Evolutionary conservation across 495 filamentous ascomycete genomes (phyloP).

Genomic region (Evansstolkia leycettana): DNA sequence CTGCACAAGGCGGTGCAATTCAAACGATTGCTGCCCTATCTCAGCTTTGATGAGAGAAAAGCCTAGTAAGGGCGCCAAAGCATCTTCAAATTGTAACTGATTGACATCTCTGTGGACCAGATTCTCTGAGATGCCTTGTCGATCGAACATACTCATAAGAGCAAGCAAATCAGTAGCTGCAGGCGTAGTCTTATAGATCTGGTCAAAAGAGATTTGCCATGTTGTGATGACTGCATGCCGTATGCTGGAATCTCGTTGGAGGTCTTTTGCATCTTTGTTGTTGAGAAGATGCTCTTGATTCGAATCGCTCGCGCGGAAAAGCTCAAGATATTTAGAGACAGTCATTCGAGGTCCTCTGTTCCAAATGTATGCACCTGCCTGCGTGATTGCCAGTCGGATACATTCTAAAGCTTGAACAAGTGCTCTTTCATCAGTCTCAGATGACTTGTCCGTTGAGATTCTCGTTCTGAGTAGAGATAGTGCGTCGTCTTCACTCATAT

Average conservation of each 20-base stretch:
- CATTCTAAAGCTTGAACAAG: conserved; percentile 16
- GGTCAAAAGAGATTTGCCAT: conserved; percentile 36
- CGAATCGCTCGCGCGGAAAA: conserved; percentile 9
- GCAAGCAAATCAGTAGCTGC: conserved; percentile 23
- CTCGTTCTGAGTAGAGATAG: conserved; percentile 6
- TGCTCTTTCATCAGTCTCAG: conserved; percentile 5
- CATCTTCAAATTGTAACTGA: conserved; percentile 19
- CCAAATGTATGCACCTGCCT: conserved; percentile 19
- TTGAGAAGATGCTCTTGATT: conserved; percentile 5
- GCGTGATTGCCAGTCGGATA: conserved; percentile 22
- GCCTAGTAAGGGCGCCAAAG: conserved; percentile 23
- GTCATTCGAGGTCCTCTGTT: conserved; percentile 8
- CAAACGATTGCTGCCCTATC: conserved; percentile 10
- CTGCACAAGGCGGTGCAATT: conserved; percentile 37
- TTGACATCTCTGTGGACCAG: conserved; percentile 8
- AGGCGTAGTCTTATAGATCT: conserved; percentile 16
- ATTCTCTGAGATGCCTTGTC: conserved; percentile 21
- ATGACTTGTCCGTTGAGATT: conserved; percentile 4
- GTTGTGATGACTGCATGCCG: conserved; percentile 28
- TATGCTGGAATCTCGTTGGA: conserved; percentile 14
- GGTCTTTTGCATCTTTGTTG: conserved; percentile 7
- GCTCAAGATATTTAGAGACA: conserved; percentile 7
- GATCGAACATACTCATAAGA: conserved; percentile 33
- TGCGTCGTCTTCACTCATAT: conserved; percentile 19
- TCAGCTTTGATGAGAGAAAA: conserved; percentile 24